Percentiles rank a stretch among this genome's conserved stretches.
phyloP scores from a whole-genome alignment of 169 alveolate genomes.

The Plasmodium yoelii region DNA sequence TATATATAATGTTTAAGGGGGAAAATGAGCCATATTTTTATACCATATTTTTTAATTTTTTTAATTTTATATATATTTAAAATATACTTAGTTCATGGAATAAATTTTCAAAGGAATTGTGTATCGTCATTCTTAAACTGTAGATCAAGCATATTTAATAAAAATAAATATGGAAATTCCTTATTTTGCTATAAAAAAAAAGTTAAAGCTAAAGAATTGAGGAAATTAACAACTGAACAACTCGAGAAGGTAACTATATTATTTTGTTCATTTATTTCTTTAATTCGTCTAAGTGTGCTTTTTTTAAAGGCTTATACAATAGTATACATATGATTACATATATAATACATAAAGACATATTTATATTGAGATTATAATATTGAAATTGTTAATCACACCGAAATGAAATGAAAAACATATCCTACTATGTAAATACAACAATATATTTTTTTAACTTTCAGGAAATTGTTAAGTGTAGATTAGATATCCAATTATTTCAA shows the following conservation, averaged over 20 bases:
- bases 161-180: conserved; percentile 5
- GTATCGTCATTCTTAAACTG: conserved; percentile 27
- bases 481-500: conserved; percentile 68
- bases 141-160: not conserved
- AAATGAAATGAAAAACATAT: no score
- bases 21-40: conserved; percentile 54
- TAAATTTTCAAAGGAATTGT: conserved; percentile 28
- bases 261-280: not conserved
- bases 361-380: no score
- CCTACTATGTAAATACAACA: not conserved
- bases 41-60: not conserved
- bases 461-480: conserved; percentile 73
- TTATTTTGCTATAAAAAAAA: conserved; percentile 58
- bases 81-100: conserved; percentile 45
- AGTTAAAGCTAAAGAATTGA: conserved; percentile 60
- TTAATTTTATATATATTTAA: conserved; percentile 15
- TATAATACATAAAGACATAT: no score
- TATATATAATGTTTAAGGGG: conserved; percentile 1
- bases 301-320: no score
- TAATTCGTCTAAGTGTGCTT: not conserved
- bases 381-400: no score
- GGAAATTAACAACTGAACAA: conserved; percentile 66
- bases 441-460: not conserved
- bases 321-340: no score
- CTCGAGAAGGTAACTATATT: conserved; percentile 50